Evolutionary conservation across 1,139 yeast genomes (phyloP).

Genomic region (Protomyces pachydermus): DNA sequence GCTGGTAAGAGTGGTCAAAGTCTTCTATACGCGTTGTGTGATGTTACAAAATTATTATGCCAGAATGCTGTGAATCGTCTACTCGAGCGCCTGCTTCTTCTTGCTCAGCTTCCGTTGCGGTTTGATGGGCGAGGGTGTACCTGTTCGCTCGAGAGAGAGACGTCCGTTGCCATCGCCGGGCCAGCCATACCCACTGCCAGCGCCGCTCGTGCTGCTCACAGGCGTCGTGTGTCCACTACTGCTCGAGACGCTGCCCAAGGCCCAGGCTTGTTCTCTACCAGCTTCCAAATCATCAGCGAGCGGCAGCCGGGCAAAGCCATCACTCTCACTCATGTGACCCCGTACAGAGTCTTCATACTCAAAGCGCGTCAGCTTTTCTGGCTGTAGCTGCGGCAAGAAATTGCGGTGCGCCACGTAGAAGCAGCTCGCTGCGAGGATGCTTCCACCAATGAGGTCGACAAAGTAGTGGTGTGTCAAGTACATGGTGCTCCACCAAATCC

Average conservation of each 20-base stretch:
- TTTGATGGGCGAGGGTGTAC: neutral
- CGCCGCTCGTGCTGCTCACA: slow-evolving; percentile 6
- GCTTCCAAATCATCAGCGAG: slow-evolving; percentile 17
- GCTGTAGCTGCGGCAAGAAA: slow-evolving; percentile 65
- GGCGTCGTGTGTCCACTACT: slow-evolving; percentile 21
- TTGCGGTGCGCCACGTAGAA: slow-evolving; percentile 69
- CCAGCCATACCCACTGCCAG: slow-evolving; percentile 10
- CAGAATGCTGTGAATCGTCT: neutral
- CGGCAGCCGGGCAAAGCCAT: slow-evolving; percentile 10
- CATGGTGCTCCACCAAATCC: slow-evolving; percentile 99
- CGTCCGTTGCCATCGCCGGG: slow-evolving; percentile 1
- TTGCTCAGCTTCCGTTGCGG: neutral
- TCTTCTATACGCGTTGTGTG: too few relatives aligned
- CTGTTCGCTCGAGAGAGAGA: neutral
- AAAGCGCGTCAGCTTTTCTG: slow-evolving; percentile 74
- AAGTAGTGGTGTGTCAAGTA: slow-evolving; percentile 93
- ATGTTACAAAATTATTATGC: too few relatives aligned
- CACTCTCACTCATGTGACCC: slow-evolving; percentile 34
- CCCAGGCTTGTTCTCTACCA: slow-evolving; percentile 21
- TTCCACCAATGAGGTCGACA: slow-evolving; percentile 87
- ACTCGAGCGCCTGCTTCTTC: neutral
- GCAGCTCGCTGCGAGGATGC: slow-evolving; percentile 64
- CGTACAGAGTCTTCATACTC: slow-evolving; percentile 52
- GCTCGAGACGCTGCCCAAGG: slow-evolving; percentile 17
- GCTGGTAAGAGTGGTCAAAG: too few relatives aligned